A percentile compares a stretch with the other conserved stretches of the same genome.
Evolutionary conservation across 306 rosid species (phyloP).

Genomic region (Corylus avellana): DNA sequence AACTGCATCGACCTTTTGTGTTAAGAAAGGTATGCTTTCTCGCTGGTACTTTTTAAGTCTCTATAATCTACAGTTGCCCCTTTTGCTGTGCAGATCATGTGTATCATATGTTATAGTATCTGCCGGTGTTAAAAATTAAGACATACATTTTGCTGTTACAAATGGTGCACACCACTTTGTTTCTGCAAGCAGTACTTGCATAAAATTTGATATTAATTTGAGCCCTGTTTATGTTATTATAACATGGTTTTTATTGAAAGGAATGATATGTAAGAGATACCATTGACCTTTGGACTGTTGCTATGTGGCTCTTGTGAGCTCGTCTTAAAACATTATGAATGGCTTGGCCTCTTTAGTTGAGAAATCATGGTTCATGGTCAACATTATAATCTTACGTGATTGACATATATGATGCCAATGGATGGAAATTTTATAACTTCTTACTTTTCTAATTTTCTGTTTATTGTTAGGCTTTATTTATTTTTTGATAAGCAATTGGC

Average conservation of each 20-base stretch:
- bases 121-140: neutral
- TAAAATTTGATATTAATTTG: neutral
- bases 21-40: conserved; percentile 66
- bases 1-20: conserved; percentile 89
- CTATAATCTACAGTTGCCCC: conserved; percentile 3
- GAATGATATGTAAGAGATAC: neutral
- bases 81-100: conserved; percentile 14
- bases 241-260: neutral
- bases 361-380: neutral
- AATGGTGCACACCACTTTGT: neutral
- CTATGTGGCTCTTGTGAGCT: neutral
- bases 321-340: neutral
- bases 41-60: neutral
- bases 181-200: neutral
- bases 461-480: neutral
- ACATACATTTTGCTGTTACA: neutral
- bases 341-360: neutral
- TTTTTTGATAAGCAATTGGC: too few relatives aligned
- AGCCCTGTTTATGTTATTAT: neutral
- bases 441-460: neutral
- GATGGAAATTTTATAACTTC: neutral
- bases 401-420: neutral
- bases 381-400: neutral
- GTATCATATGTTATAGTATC: conserved; percentile 8
- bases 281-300: neutral